Evolutionary conservation across 306 rosid species (phyloP).

Genomic region (Malus orientalis): DNA sequence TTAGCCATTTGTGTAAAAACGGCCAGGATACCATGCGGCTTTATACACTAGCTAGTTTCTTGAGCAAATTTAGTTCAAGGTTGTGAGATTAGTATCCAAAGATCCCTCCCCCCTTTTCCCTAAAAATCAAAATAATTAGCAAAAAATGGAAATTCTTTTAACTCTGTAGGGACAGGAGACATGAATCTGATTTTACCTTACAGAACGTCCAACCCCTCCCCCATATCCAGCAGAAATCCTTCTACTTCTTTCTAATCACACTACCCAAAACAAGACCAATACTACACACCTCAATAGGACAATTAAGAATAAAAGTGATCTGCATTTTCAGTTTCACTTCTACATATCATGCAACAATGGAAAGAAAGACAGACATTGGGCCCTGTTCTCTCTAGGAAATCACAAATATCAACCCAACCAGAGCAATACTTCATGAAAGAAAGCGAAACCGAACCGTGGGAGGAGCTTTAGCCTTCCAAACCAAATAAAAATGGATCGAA

Average conservation of each 20-base stretch:
- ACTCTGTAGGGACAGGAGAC: no score
- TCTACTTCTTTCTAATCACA: not conserved
- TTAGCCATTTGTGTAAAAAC: slow-evolving; percentile 12
- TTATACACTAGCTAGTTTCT: slow-evolving; percentile 5
- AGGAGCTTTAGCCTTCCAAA: not conserved
- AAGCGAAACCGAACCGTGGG: not conserved
- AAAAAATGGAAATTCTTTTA: no score
- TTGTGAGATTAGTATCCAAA: not conserved
- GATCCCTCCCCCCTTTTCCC: no score
- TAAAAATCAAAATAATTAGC: no score
- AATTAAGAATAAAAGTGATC: not conserved
- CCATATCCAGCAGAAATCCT: no score
- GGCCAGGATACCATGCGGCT: not conserved
- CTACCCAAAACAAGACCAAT: not conserved
- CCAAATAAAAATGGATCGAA: not conserved
- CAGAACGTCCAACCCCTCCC: no score
- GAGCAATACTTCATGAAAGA: not conserved
- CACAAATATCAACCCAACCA: not conserved
- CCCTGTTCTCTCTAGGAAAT: not conserved
- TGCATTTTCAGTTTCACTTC: not conserved
- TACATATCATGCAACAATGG: not conserved
- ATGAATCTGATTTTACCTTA: no score
- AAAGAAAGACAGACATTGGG: no score
- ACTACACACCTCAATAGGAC: not conserved
- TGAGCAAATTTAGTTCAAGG: not conserved